phyloP scores from a whole-genome alignment of 768 basidiomycete genomes.

The Boletus sensibilis region DNA sequence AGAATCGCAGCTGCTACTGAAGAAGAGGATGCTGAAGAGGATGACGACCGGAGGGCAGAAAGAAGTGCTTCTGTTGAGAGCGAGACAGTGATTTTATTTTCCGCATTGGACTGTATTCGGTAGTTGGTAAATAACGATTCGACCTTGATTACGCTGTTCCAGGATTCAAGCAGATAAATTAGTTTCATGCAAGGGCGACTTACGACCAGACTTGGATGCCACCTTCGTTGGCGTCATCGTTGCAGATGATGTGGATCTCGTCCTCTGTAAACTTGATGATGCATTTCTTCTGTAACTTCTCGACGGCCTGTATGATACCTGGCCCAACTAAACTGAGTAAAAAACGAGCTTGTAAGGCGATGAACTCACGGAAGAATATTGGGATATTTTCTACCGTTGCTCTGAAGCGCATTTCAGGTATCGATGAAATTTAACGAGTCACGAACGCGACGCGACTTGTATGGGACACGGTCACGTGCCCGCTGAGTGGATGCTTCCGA shows the following conservation, averaged over 20 bases:
- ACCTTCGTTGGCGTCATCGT: conserved; percentile 73
- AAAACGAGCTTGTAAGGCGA: background rate
- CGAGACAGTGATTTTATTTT: conserved; percentile 77
- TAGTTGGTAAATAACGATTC: conserved; percentile 70
- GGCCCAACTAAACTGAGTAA: background rate
- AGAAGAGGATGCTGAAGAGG: conserved; percentile 46
- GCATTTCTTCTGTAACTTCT: conserved; percentile 82
- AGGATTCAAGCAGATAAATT: conserved; percentile 6
- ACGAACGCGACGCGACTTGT: conserved; percentile 11
- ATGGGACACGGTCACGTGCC: conserved; percentile 28
- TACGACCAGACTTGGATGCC: conserved; percentile 87
- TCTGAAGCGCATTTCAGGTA: conserved; percentile 56
- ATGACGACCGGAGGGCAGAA: conserved; percentile 66
- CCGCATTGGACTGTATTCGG: conserved; percentile 83
- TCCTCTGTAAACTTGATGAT: conserved; percentile 75
- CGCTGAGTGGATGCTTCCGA: conserved; percentile 16
- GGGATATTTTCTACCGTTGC: conserved; percentile 57
- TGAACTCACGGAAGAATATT: conserved; percentile 50
- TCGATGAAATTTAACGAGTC: background rate
- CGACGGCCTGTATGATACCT: conserved; percentile 81
- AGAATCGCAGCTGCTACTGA: conserved; percentile 29
- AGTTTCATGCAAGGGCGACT: conserved; percentile 36
- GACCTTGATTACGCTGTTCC: conserved; percentile 58
- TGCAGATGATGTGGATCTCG: conserved; percentile 82
- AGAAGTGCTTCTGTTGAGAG: conserved; percentile 73